These are phyloP conservation scores for Pythium grandisporangium DNA, from an alignment of 352 stramenopile genomes.

Conservation along the genomic window DNA sequence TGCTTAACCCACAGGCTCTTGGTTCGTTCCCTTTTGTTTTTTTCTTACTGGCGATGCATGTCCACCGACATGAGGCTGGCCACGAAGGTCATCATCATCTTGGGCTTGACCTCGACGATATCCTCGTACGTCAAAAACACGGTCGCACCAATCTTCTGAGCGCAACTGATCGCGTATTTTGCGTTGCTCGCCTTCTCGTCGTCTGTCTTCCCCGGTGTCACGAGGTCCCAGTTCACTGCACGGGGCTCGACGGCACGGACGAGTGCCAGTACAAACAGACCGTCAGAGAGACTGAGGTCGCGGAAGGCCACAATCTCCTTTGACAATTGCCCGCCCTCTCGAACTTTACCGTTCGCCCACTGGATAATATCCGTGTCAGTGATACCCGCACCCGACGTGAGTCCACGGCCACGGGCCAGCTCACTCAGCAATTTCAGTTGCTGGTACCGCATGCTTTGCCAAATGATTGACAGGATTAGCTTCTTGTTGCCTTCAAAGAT, in stretches of 20 bases:
- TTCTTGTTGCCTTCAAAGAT: constrained; percentile 92
- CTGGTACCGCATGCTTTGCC: constrained; percentile 91
- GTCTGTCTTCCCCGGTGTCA: constrained; percentile 42
- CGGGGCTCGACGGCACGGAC: constrained; percentile 78
- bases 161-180: constrained; percentile 90
- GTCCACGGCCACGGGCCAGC: constrained; percentile 23
- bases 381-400: constrained; percentile 30
- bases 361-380: constrained; percentile 78
- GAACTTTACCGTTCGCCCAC: constrained; percentile 82
- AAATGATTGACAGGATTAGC: constrained; percentile 90
- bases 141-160: constrained; percentile 87
- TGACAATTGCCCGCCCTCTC: constrained; percentile 56
- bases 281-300: constrained; percentile 68
- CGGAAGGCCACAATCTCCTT: constrained; percentile 76
- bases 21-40: not conserved
- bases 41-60: constrained; percentile 36
- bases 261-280: constrained; percentile 83
- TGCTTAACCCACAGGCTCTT: no score
- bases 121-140: constrained; percentile 93
- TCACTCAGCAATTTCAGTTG: constrained; percentile 80
- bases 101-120: constrained; percentile 90
- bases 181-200: constrained; percentile 87
- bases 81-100: constrained; percentile 90
- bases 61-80: constrained; percentile 82
- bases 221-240: constrained; percentile 88